Percentiles rank a stretch among this genome's conserved stretches.
These are phyloP conservation scores for Albophoma yamanashiensis DNA, from an alignment of 2,329 filamentous ascomycete species.

Conservation along the genomic window DNA sequence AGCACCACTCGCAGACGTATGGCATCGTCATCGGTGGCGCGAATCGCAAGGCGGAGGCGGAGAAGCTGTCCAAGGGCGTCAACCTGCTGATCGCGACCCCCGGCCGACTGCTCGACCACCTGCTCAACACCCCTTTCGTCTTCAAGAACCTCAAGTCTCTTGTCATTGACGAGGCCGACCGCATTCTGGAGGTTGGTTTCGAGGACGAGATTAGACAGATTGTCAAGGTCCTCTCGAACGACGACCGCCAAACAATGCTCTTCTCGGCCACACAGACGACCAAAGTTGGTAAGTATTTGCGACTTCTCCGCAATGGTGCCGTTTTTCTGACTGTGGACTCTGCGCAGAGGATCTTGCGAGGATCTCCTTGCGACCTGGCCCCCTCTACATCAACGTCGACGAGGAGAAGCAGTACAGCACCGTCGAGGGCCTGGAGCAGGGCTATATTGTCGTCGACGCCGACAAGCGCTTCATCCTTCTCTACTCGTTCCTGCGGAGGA, in stretches of 20 bases:
- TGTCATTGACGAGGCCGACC: slow-evolving; percentile 93
- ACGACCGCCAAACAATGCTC: slow-evolving; percentile 89
- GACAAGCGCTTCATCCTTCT: slow-evolving; percentile 90
- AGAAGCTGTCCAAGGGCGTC: slow-evolving; percentile 89
- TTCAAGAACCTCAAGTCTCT: slow-evolving; percentile 91
- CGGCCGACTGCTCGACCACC: slow-evolving; percentile 82
- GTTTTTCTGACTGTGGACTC: not conserved
- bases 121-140: slow-evolving; percentile 83
- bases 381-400: slow-evolving; percentile 95
- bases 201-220: slow-evolving; percentile 98
- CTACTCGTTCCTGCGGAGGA: slow-evolving; percentile 84
- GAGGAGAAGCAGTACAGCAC: slow-evolving; percentile 82
- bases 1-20: slow-evolving; percentile 85
- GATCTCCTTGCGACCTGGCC: slow-evolving; percentile 83
- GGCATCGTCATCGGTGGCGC: slow-evolving; percentile 95
- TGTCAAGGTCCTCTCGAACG: slow-evolving; percentile 81
- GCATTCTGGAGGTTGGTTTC: slow-evolving; percentile 94
- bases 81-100: slow-evolving; percentile 93
- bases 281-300: slow-evolving; percentile 51
- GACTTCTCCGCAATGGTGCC: not conserved
- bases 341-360: slow-evolving; percentile 71
- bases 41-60: slow-evolving; percentile 80
- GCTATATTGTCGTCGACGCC: slow-evolving; percentile 86
- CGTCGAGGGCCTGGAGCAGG: slow-evolving; percentile 88
- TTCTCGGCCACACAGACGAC: slow-evolving; percentile 98